Conservation (phyloP, 331 rosid species). For the Quercus lobata region DNA sequence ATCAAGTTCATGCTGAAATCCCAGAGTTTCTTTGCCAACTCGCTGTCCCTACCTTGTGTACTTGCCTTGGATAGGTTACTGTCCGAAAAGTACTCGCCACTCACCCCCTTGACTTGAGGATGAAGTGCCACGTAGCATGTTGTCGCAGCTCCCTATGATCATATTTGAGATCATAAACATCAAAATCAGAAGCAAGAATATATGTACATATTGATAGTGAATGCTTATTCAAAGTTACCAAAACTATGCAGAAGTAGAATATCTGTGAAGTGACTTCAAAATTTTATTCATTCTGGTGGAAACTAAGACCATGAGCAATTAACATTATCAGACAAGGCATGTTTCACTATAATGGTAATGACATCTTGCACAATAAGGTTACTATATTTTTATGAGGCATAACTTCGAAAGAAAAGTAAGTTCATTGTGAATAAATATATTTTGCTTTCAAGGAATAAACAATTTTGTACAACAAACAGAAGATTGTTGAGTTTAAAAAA, state of each 20-base stretch:
- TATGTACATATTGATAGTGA: background rate
- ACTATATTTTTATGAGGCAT: background rate
- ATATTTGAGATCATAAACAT: slow-evolving; percentile 7
- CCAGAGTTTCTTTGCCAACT: slow-evolving; percentile 81
- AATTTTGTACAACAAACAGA: background rate
- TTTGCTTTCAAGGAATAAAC: background rate
- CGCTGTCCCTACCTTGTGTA: slow-evolving; percentile 41
- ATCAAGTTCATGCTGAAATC: slow-evolving; percentile 60
- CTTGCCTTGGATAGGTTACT: slow-evolving; percentile 56
- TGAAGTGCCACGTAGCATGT: slow-evolving; percentile 84
- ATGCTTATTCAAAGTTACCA: background rate
- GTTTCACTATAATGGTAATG: background rate
- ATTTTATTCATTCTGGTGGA: background rate
- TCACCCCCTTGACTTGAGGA: slow-evolving; percentile 72
- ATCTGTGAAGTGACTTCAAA: background rate
- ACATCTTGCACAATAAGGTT: background rate
- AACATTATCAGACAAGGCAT: background rate
- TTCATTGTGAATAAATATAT: too few relatives aligned
- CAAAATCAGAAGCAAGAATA: background rate
- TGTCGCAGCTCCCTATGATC: slow-evolving; percentile 85
- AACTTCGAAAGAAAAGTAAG: background rate
- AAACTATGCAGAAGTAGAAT: too few relatives aligned
- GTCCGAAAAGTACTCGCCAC: slow-evolving; percentile 66
- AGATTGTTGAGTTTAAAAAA: background rate
- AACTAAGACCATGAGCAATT: background rate